Base-by-base conservation (phyloP, 1,139 yeast species). In the Kluyveromyces sp. region DNA sequence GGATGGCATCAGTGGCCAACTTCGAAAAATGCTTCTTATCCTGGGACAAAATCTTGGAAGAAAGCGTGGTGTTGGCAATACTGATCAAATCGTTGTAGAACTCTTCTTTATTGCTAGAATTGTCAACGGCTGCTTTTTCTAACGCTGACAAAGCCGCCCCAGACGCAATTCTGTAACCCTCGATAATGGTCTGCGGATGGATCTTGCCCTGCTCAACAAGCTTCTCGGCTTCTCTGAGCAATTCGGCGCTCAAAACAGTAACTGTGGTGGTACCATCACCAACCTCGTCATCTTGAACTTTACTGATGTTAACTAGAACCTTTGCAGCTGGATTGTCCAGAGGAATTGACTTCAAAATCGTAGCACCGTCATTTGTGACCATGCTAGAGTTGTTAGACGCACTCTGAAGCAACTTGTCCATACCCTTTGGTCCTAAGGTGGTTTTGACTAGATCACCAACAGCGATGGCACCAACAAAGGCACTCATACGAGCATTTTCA, bases 231-330 rank as follows among this genome's bases (percentile, higher is more conserved):
- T 94, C 97, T 62, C 95, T 79, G 54, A 92, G 74, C 49, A 92
- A 73, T 66, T 92, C 98, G 12, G 96, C 92, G 42, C 94, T 78
- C 46, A 92, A 71, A 12, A 92, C 96, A 0, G 97, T 88, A 29
- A 92, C 99, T n/a, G 96, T 86, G 0, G 99, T 92, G 38, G 99
- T 92, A 53, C 99, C 99, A 65, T 92, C 99, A 45, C 99, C 98
- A 58, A 92, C 95, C 65, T 92, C 97, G 63, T 92, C 96, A 61
- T 92, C 99, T 71, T 92, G 99, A 32, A 92, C 97, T 66, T 92
- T 92, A 43, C 96, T 83, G 49, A 92, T 84, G 64, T 92, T 92
- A 31, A 94, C 98, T 56, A 92, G 73, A 8, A 94, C 98, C 63
- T 92, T 92, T 30, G 98, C 99, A 2, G 98, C 98, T 12, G 98